These are phyloP conservation scores for Pyrenochaeta sp. DNA, from an alignment of 2,329 filamentous ascomycete genomes.

Conservation along the genomic window DNA sequence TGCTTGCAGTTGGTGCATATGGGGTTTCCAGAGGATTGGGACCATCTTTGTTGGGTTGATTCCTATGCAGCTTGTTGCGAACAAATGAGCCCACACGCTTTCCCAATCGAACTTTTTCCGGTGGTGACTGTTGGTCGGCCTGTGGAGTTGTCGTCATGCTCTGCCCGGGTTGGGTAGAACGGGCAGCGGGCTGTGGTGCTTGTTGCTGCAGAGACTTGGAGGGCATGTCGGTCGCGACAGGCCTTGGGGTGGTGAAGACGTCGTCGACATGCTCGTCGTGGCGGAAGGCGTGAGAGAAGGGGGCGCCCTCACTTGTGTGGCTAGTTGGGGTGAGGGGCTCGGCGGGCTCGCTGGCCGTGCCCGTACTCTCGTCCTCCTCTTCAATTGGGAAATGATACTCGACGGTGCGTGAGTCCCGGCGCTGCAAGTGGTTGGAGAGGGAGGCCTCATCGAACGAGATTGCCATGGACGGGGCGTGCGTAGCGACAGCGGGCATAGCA, in stretches of 20 bases:
- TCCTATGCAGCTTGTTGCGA: constrained; percentile 34
- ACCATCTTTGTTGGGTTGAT: constrained; percentile 11
- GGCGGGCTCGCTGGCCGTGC: constrained; percentile 48
- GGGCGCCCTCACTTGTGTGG: constrained; percentile 41
- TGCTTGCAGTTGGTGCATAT: constrained; percentile 1
- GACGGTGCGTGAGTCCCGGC: constrained; percentile 37
- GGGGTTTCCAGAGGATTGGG: constrained; percentile 5
- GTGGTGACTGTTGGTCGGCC: constrained; percentile 14
- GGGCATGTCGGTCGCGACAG: constrained; percentile 11
- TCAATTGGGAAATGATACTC: constrained; percentile 43
- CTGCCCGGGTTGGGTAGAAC: neutral
- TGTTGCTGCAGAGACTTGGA: constrained; percentile 11
- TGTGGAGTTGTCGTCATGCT: constrained; percentile 4
- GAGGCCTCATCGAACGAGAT: constrained; percentile 30
- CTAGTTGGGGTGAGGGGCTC: constrained; percentile 52
- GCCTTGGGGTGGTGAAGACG: constrained; percentile 24
- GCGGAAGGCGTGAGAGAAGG: constrained; percentile 40
- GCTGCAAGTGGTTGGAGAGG: constrained; percentile 28
- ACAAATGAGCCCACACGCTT: constrained; percentile 46
- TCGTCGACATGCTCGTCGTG: constrained; percentile 35
- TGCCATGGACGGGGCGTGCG: constrained; percentile 24
- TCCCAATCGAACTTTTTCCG: constrained; percentile 39
- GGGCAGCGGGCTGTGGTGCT: neutral
- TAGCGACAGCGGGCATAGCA: constrained; percentile 35
- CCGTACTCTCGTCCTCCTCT: constrained; percentile 51